Conservation (phyloP, 495 filamentous ascomycete species). For the Niebla homalea region DNA sequence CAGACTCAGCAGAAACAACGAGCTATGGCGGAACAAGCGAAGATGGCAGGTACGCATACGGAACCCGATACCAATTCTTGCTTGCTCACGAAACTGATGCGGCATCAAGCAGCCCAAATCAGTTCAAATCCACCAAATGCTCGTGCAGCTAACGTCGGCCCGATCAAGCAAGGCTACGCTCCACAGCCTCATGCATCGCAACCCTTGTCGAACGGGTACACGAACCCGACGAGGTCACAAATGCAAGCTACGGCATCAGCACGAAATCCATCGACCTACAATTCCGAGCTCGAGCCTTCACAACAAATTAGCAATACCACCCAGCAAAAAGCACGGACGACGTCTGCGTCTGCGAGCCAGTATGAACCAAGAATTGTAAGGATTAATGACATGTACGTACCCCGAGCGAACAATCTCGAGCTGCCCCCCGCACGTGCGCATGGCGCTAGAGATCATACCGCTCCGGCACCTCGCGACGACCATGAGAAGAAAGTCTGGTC, state of each 20-base stretch:
- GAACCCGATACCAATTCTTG: conserved; percentile 17
- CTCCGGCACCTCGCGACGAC: not conserved
- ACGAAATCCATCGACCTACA: too few relatives aligned
- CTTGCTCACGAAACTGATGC: conserved; percentile 32
- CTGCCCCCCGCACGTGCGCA: not conserved
- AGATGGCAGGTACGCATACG: conserved; percentile 9
- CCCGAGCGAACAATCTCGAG: not conserved
- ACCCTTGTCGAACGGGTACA: conserved; percentile 12
- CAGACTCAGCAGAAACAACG: conserved; percentile 37
- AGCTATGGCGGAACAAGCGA: conserved; percentile 12
- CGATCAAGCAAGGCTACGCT: conserved; percentile 5
- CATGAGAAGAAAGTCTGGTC: not conserved
- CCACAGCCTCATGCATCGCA: conserved; percentile 9
- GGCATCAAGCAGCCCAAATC: conserved; percentile 32
- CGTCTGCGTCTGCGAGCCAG: too few relatives aligned
- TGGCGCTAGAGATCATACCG: not conserved
- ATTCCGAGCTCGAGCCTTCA: too few relatives aligned
- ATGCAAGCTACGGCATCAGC: too few relatives aligned
- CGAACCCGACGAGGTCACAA: conserved; percentile 1
- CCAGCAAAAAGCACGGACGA: too few relatives aligned
- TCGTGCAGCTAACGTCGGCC: conserved; percentile 12
- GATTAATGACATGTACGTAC: not conserved
- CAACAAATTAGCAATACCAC: too few relatives aligned
- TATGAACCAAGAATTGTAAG: not conserved
- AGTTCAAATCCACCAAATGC: conserved; percentile 26